These are phyloP conservation scores for Fraxinus excelsior DNA, from an alignment of 257 asterid genomes.

Conservation along the genomic window DNA sequence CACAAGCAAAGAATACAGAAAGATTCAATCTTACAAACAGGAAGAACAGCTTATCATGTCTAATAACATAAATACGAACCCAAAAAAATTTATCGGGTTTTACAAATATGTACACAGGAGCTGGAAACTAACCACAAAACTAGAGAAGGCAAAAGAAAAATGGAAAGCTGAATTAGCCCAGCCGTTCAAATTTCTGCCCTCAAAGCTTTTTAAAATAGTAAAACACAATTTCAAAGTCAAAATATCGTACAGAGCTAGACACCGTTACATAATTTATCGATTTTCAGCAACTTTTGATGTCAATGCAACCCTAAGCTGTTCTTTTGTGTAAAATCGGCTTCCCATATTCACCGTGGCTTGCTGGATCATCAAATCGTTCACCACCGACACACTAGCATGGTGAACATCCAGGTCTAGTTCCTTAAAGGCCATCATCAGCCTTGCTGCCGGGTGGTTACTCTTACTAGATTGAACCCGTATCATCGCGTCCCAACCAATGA, in stretches of 20 bases:
- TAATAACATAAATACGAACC: not conserved
- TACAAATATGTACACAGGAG: slow-evolving; percentile 9
- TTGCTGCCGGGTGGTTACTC: slow-evolving; percentile 84
- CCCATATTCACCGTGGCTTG: slow-evolving; percentile 85
- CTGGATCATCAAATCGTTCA: slow-evolving; percentile 82
- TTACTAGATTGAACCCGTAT: slow-evolving; percentile 68
- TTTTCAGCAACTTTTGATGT: slow-evolving; percentile 49
- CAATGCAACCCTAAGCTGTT: slow-evolving; percentile 69
- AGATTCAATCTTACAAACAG: not conserved
- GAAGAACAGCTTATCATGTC: not conserved
- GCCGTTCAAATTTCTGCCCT: slow-evolving; percentile 4
- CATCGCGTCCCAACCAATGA: slow-evolving; percentile 75
- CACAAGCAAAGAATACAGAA: not conserved
- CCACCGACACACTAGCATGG: slow-evolving; percentile 80
- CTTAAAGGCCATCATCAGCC: slow-evolving; percentile 66
- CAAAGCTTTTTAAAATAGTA: slow-evolving; percentile 7
- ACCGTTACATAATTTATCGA: slow-evolving; percentile 19
- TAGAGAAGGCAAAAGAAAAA: slow-evolving; percentile 2
- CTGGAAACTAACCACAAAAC: not conserved
- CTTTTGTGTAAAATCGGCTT: slow-evolving; percentile 58
- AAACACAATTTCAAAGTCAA: not conserved
- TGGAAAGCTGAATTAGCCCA: slow-evolving; percentile 17
- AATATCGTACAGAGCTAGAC: slow-evolving; percentile 15
- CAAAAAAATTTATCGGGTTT: slow-evolving; percentile 11
- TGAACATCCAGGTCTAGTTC: slow-evolving; percentile 70